Evolutionary conservation across 192 early-diverging fungal species (phyloP), one percentile per base, ranked within the genome.

Genomic region (Podila minutissima): DNA sequence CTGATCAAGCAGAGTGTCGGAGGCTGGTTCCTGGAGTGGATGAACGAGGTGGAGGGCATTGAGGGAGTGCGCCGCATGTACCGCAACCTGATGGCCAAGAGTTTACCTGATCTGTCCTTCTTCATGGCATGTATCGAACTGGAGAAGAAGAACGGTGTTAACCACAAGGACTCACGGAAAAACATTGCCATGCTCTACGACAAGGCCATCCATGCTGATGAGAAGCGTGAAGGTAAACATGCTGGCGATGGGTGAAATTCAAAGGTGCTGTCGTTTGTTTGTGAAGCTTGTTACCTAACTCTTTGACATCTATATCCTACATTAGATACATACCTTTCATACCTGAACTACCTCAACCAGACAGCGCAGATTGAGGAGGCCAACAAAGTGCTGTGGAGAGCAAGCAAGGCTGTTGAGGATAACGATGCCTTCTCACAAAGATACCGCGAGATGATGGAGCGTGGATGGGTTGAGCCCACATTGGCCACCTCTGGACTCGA

Each of bases 41-140:
- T 88, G 19, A 60, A 79, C 48, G 64, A 79, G 28, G 74, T 71
- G 10, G 63, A 75, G 17, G 84, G 79, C 22, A 82, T 89, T 12
- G 85, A 86, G 2, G 83, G 78, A 24, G 74, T 89, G 38, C 84
- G 93, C 41, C 69, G 66, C 5, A 79, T 86, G 20, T 90, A 88
- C 66, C 72, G 75, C 38, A 83, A 81, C 15, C 75, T 93, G 11
- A 62, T 87, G 32, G 76, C 84, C 20, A 84, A 83, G 41, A 87
- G 88, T 29, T 91, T 89, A 66, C 91, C 92, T 13, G 92, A 90
- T 10, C 65, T 85, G 35, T 73, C 63, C 5, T 93, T 93, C 72
- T 91, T 87, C 74, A 83, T 85, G 65, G 68, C 83, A n/a, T 93
- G 92, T 69, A 59, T 93, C 48, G 83, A 85, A 62, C 70, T 92